Conservation (phyloP, 2,329 filamentous ascomycete species). For the Sclerotinia trifoliorum region DNA sequence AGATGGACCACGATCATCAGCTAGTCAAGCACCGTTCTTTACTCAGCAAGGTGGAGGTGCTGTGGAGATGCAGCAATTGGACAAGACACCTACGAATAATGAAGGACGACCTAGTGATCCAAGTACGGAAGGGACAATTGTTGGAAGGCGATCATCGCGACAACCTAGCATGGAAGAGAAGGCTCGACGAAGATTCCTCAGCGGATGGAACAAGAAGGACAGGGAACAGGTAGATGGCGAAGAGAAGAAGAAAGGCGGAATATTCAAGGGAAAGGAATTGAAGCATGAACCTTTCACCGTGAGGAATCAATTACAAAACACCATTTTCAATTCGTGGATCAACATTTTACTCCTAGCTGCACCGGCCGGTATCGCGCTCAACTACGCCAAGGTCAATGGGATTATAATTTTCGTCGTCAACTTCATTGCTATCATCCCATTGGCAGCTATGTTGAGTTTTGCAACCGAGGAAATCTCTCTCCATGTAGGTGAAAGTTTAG, state of each 20-base stretch:
- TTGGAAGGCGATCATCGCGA: slow-evolving; percentile 23
- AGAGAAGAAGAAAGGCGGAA: slow-evolving; percentile 34
- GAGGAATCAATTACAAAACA: slow-evolving; percentile 67
- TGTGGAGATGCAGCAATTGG: slow-evolving; percentile 27
- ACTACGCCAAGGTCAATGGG: slow-evolving; percentile 59
- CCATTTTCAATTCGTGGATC: slow-evolving; percentile 80
- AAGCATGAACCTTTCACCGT: slow-evolving; percentile 53
- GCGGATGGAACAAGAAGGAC: slow-evolving; percentile 24
- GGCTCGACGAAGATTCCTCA: slow-evolving; percentile 29
- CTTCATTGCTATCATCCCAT: slow-evolving; percentile 87
- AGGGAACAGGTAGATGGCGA: slow-evolving; percentile 26
- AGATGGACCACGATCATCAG: slow-evolving; percentile 25
- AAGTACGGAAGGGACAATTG: slow-evolving; percentile 24
- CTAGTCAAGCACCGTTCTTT: slow-evolving; percentile 17
- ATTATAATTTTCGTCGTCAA: slow-evolving; percentile 81
- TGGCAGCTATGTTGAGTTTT: slow-evolving; percentile 82
- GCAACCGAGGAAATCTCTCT: slow-evolving; percentile 88
- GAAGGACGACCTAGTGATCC: slow-evolving; percentile 27
- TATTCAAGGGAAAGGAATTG: slow-evolving; percentile 42
- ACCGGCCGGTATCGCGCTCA: slow-evolving; percentile 74
- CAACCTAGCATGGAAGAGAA: slow-evolving; percentile 29
- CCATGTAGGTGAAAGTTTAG: slow-evolving; percentile 78
- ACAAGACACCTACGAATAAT: slow-evolving; percentile 7
- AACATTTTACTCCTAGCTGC: slow-evolving; percentile 78
- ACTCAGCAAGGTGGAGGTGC: slow-evolving; percentile 6